phyloP scores from a whole-genome alignment of 805 yeast species.

The Saccharomycopsis javanensis region DNA sequence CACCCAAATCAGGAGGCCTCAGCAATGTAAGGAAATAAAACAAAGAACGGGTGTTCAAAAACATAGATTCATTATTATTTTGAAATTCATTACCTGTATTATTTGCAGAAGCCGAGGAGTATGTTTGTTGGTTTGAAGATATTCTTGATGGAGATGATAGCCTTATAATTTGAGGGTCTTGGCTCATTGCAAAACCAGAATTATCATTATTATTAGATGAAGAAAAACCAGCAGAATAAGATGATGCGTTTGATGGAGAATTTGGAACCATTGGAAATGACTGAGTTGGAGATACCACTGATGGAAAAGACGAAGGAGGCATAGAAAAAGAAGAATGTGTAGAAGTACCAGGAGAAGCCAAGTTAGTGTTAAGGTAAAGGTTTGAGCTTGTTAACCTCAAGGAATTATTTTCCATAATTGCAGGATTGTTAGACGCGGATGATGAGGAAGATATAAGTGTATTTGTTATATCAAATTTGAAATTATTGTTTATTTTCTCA shows the following conservation, averaged over 20 bases:
- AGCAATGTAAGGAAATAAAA: neutral
- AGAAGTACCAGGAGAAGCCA: neutral
- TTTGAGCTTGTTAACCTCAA: neutral
- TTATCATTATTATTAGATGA: neutral
- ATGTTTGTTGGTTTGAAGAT: neutral
- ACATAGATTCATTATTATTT: neutral
- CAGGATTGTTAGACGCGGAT: neutral
- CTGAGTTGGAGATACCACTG: neutral
- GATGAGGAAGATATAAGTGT: neutral
- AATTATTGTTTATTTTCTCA: slow-evolving; percentile 13
- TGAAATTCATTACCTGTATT: neutral
- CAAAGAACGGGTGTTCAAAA: neutral
- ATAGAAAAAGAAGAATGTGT: neutral
- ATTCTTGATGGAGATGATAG: neutral
- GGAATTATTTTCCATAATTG: neutral
- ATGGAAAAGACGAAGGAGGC: neutral
- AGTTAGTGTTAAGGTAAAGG: neutral
- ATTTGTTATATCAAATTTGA: slow-evolving; percentile 1
- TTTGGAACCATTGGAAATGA: neutral
- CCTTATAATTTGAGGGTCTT: neutral
- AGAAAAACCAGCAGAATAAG: neutral
- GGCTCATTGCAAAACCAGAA: neutral
- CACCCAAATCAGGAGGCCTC: neutral
- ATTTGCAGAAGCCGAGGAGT: neutral
- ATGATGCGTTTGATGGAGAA: neutral